Conservation (phyloP, 305 asterid species). For the Nicotiana rustica region DNA sequence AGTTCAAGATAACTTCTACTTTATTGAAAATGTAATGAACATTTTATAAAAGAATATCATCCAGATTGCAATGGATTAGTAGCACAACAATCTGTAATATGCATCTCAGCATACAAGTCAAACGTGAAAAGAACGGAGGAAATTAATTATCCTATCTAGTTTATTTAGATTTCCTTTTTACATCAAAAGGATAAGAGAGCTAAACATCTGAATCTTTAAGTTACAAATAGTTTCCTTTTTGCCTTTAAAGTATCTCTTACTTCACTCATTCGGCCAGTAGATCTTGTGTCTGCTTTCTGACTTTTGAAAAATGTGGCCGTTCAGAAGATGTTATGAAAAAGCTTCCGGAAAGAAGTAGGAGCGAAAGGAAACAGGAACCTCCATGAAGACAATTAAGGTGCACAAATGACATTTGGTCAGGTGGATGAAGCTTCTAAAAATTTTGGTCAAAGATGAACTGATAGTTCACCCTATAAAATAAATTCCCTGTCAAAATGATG, state of each 20-base stretch:
- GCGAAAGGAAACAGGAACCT: neutral
- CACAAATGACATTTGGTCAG: neutral
- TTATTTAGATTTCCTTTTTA: no score
- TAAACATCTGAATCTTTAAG: no score
- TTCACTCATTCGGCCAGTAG: neutral
- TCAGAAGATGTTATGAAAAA: neutral
- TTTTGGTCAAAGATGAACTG: neutral
- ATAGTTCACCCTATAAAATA: neutral
- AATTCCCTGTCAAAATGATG: neutral
- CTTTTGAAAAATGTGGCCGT: neutral
- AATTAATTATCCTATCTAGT: no score
- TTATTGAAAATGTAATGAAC: no score
- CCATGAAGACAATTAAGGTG: neutral
- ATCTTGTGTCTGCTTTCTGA: neutral
- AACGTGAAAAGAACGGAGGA: no score
- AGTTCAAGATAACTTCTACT: neutral
- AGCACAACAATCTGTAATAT: no score
- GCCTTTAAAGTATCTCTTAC: no score
- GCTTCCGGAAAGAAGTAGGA: neutral
- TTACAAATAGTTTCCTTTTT: no score
- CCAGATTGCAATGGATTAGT: no score
- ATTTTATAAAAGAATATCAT: no score
- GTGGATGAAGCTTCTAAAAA: neutral
- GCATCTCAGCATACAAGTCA: no score
- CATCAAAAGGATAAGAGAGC: no score